Evolutionary conservation across 1,284 basidiomycete genomes (phyloP).

Genomic region (Erythrobasidium hasegawianum): DNA sequence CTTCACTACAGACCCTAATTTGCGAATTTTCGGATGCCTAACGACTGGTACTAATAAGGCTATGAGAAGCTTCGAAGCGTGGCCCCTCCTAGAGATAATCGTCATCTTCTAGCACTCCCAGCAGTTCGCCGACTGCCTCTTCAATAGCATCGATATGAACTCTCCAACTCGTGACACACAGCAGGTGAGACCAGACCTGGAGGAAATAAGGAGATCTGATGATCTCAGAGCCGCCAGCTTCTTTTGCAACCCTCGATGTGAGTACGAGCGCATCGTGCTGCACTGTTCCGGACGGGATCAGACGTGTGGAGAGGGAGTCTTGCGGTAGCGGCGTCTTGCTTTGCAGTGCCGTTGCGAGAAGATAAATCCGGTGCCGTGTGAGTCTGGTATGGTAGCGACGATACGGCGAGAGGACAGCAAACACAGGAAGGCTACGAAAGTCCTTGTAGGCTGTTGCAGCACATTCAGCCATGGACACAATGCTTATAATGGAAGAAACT

Average conservation of each 20-base stretch:
- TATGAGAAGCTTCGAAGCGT: too few species aligned
- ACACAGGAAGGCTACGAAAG: constrained; percentile 10
- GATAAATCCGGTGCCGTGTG: constrained; percentile 42
- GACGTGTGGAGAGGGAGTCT: constrained; percentile 43
- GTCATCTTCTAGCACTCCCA: constrained; percentile 31
- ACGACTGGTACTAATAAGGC: too few species aligned
- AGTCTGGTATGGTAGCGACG: constrained; percentile 43
- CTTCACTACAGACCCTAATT: too few species aligned
- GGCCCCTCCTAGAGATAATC: too few species aligned
- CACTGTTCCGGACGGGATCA: constrained; percentile 17
- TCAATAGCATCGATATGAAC: constrained; percentile 19
- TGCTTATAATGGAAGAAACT: background rate
- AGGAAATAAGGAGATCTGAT: constrained; percentile 16
- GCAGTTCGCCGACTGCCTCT: constrained; percentile 20
- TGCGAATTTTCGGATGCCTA: too few species aligned
- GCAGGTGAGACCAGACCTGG: constrained; percentile 22
- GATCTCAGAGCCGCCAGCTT: constrained; percentile 11
- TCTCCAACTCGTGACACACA: constrained; percentile 21
- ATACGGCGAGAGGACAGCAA: constrained; percentile 43
- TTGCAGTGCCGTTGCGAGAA: constrained; percentile 45
- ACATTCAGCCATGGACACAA: background rate
- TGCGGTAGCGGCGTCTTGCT: constrained; percentile 47
- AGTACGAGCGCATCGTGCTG: constrained; percentile 28
- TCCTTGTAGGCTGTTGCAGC: constrained; percentile 3
- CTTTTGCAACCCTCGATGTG: constrained; percentile 9